Conservation (phyloP, 148 eudicot species). For the Euryodendron excelsum region DNA sequence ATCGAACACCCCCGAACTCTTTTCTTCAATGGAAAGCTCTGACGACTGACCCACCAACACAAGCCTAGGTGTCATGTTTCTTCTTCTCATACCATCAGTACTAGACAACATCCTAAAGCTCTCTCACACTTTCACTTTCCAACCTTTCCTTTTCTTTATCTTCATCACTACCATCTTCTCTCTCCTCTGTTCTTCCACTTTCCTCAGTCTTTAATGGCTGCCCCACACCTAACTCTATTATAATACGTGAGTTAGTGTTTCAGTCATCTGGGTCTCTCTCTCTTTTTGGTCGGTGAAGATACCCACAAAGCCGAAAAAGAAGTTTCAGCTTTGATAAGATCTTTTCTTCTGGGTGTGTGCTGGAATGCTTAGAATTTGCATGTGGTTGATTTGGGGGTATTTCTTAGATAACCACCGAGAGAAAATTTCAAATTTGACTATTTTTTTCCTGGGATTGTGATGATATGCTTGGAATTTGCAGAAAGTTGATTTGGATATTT, state of each 20-base stretch:
- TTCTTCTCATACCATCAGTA: not conserved
- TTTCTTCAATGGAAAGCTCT: constrained; percentile 22
- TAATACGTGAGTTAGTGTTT: constrained; percentile 25
- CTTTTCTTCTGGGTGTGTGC: not conserved
- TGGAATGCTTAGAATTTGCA: not conserved
- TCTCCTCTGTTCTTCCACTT: constrained; percentile 18
- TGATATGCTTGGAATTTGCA: constrained; percentile 5
- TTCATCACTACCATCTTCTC: not conserved
- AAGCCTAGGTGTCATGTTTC: constrained; percentile 12
- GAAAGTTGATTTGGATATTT: not conserved
- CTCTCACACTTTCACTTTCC: constrained; percentile 18
- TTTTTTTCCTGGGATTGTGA: not conserved
- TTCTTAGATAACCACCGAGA: not conserved
- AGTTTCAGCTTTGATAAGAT: constrained; percentile 5
- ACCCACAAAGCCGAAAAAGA: constrained; percentile 14
- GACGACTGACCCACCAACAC: constrained; percentile 20
- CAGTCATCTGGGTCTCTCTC: constrained; percentile 29
- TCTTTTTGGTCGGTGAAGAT: constrained; percentile 29
- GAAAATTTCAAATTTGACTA: not conserved
- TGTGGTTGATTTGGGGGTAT: not conserved
- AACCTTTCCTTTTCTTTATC: constrained; percentile 24
- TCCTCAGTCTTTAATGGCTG: constrained; percentile 41
- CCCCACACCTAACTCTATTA: constrained; percentile 32
- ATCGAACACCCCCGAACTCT: not conserved
- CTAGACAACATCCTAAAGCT: not conserved